A percentile compares a stretch with the other conserved stretches of the same genome.
Conservation (phyloP, 148 eudicot species). For the Heliamphora exappendiculata region DNA sequence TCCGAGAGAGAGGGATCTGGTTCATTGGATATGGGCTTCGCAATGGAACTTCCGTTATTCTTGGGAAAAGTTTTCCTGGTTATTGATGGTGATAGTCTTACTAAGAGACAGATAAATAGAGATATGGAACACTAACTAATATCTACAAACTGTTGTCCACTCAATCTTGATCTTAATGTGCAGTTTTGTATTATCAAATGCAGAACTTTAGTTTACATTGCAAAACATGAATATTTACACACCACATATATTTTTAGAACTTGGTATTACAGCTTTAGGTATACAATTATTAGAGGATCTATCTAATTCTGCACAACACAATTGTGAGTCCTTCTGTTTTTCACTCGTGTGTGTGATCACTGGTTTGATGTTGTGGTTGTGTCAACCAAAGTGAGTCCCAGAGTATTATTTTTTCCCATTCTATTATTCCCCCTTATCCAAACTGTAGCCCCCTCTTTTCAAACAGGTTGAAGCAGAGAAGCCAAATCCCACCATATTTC, state of each 20-base stretch:
- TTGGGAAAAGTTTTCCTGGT: constrained; percentile 41
- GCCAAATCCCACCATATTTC: constrained; percentile 92
- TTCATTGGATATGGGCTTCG: constrained; percentile 50
- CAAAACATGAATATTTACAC: not conserved
- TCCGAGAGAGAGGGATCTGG: constrained; percentile 44
- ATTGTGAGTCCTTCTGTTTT: not conserved
- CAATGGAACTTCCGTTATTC: constrained; percentile 31
- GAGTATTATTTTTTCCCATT: not conserved
- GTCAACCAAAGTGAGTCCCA: constrained; percentile 82
- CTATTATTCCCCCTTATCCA: not conserved
- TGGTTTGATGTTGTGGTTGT: constrained; percentile 99
- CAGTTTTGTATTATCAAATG: not conserved
- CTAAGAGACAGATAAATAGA: constrained; percentile 45
- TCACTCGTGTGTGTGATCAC: constrained; percentile 90
- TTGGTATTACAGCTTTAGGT: not conserved
- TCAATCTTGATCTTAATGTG: not conserved
- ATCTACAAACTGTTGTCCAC: not conserved
- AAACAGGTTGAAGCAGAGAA: constrained; percentile 92
- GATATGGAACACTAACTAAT: constrained; percentile 24
- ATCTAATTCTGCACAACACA: not conserved
- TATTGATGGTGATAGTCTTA: constrained; percentile 48
- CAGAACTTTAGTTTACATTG: not conserved
- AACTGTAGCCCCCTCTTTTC: not conserved
- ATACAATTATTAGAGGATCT: not conserved
- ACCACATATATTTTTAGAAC: not conserved